Evolutionary conservation across 2,329 filamentous ascomycete species (phyloP).

Genomic region (Fusarium pininemorale): DNA sequence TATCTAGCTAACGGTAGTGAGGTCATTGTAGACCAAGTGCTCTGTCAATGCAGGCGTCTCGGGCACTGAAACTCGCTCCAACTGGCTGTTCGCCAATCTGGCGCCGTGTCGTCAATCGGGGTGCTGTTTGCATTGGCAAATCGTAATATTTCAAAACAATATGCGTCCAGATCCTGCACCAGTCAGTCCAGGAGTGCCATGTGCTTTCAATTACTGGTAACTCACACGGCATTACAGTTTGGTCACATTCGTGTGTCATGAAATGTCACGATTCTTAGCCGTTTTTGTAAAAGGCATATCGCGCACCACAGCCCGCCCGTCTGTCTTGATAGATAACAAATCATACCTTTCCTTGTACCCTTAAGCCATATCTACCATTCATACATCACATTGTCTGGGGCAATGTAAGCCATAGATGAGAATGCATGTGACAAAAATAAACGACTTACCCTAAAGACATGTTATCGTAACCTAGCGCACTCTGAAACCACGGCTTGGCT

Average conservation of each 20-base stretch:
- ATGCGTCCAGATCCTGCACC: too few relatives aligned
- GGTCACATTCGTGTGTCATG: background rate
- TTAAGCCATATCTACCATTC: background rate
- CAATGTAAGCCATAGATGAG: background rate
- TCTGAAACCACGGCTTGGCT: background rate
- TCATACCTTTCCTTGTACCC: background rate
- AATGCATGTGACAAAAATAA: background rate
- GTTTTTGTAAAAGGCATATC: background rate
- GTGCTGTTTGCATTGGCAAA: background rate
- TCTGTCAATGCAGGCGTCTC: background rate
- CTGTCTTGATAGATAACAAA: background rate
- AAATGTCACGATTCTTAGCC: background rate
- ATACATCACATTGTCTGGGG: background rate
- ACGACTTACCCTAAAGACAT: background rate
- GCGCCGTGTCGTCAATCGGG: background rate
- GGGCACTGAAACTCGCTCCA: background rate
- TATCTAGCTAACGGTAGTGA: background rate
- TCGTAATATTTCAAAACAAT: too few relatives aligned
- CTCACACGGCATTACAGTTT: fast-evolving
- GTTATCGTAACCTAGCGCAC: background rate
- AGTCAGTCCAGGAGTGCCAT: too few relatives aligned
- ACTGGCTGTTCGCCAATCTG: background rate
- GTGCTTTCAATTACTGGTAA: too few relatives aligned
- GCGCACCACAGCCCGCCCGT: too few relatives aligned
- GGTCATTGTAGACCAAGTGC: background rate